These are phyloP conservation scores for Podochytrium sp. DNA, from an alignment of 192 early-diverging fungal genomes.

Conservation along the genomic window DNA sequence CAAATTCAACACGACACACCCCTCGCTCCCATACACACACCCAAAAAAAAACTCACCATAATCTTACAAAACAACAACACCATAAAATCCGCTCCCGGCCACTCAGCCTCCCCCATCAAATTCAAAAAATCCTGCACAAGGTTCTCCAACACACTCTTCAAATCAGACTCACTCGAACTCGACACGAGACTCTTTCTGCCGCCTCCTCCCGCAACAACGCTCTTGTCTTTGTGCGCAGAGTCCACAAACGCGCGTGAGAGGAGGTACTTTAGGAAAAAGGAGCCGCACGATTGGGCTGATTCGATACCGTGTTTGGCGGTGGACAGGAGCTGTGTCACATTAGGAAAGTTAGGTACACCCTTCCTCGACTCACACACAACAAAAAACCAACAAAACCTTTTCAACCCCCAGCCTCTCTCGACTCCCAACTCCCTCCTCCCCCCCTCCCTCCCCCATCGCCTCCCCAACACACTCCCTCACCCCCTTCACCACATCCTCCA, in stretches of 20 bases:
- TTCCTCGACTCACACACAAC: background rate
- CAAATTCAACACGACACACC: background rate
- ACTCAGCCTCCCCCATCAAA: conserved; percentile 82
- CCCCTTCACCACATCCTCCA: conserved; percentile 24
- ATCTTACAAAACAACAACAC: conserved; percentile 69
- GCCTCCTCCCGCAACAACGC: conserved; percentile 7
- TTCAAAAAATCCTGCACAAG: conserved; percentile 73
- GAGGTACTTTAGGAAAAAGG: conserved; percentile 43
- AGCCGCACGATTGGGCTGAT: conserved; percentile 6
- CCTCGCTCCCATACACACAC: too few relatives aligned
- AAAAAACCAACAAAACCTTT: background rate
- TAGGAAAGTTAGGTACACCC: too few relatives aligned
- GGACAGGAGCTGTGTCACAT: conserved; percentile 4
- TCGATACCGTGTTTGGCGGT: conserved; percentile 26
- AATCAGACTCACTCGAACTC: conserved; percentile 66
- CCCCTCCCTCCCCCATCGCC: background rate
- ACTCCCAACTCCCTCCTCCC: background rate
- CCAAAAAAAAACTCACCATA: conserved; percentile 53
- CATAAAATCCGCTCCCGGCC: conserved; percentile 85
- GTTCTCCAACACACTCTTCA: conserved; percentile 70
- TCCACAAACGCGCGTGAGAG: conserved; percentile 42
- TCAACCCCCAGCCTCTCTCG: background rate
- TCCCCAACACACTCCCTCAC: background rate
- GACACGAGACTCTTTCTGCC: background rate
- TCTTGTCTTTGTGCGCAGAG: background rate